These are phyloP conservation scores for Blakeslea trispora DNA, from an alignment of 371 early-diverging fungal species.

Conservation along the genomic window DNA sequence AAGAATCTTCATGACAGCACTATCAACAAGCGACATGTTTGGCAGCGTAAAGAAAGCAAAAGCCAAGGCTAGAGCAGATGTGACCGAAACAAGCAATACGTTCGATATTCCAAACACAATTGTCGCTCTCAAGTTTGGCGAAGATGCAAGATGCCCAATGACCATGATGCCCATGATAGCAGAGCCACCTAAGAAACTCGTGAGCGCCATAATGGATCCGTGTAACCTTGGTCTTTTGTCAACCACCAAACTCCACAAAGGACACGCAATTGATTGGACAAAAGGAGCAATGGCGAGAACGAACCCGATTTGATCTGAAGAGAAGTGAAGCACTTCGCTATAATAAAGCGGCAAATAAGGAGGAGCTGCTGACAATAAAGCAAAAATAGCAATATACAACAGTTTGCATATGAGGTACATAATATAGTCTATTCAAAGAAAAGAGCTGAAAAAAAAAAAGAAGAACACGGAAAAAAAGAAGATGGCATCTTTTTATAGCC, in stretches of 20 bases:
- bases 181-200: conserved; percentile 37
- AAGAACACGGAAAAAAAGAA: background rate
- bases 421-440: background rate
- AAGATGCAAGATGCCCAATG: conserved; percentile 35
- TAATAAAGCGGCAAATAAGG: conserved; percentile 48
- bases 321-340: conserved; percentile 39
- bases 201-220: conserved; percentile 40
- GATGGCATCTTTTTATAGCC: conserved; percentile 2
- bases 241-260: conserved; percentile 43
- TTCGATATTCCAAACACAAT: conserved; percentile 14
- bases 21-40: conserved; percentile 46
- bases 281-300: conserved; percentile 52
- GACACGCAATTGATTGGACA: conserved; percentile 49
- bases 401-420: conserved; percentile 37
- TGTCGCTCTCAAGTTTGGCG: conserved; percentile 7
- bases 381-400: conserved; percentile 45
- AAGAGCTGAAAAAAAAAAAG: background rate
- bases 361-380: conserved; percentile 37
- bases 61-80: conserved; percentile 29
- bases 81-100: conserved; percentile 21
- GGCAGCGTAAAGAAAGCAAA: conserved; percentile 49
- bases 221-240: conserved; percentile 44
- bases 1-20: conserved; percentile 53
- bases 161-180: conserved; percentile 40
- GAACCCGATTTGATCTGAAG: conserved; percentile 47